Evolutionary conservation across 768 basidiomycete species (phyloP), one percentile per base, ranked within the genome.

Genomic region (Rhizopogon sp.): DNA sequence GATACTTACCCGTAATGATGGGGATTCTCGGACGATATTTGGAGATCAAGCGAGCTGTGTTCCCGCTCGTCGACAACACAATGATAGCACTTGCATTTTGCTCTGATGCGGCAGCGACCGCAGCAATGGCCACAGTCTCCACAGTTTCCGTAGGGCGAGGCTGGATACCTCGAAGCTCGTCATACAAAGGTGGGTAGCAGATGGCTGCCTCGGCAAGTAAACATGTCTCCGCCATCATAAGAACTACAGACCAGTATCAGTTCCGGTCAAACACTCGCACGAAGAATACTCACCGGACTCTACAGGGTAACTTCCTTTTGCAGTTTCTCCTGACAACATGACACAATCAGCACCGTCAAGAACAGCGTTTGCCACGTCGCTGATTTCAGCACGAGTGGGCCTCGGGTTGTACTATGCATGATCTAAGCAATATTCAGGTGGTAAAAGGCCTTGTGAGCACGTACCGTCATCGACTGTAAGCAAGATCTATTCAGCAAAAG

Each of bases 201-300:
- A 96, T 92, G 35, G 96, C 88, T 45, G 88, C 82, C 75, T 99
- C 97, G 55, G 97, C 96, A 60, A 99, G 87, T 65, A 93, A 80
- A 70, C 96, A 98, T 3, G 95, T 98, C 79, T 99, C 97, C 51
- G 96, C 97, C 97, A 99, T 99, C 96, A 98, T 96, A 64, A 93
- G 81, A 60, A 99, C 95, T 92, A 61, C 25, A 13, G 52, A 44
- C 11, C 49, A 25, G 39, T 22, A 39, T 56, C 54, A 55, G 60
- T 60, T 41, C 22, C 40, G 43, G 44, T 43, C n/a, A 4, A 53
- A 37, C 8, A 29, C 31, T 17, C 5, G 25, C 28, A 40, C 28
- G 25, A 17, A 41, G 50, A 49, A 33, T 14, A 71, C 84, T 31
- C 66, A 88, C 93, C 93, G 50, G 97, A 95, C 72, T 96, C 86